Evolutionary conservation across 1,284 basidiomycete species (phyloP).

Genomic region (Cutaneotrichosporon daszewskae): DNA sequence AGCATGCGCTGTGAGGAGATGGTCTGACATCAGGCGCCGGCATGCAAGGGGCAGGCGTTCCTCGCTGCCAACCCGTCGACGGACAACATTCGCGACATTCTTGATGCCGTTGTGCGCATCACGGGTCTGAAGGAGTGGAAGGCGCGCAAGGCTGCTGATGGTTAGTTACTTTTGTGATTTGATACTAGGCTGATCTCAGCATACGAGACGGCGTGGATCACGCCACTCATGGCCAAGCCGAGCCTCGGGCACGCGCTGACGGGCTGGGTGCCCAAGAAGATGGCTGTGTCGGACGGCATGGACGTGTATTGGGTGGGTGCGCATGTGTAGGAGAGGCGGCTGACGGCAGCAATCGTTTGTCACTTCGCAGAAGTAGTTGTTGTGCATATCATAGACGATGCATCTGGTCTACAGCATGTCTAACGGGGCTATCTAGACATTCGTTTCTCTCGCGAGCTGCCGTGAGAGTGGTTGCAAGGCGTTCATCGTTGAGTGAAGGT

Average conservation of each 20-base stretch:
- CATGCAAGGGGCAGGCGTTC: slow-evolving; percentile 51
- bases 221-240: slow-evolving; percentile 37
- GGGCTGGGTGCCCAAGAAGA: slow-evolving; percentile 53
- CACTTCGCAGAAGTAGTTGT: too few relatives aligned
- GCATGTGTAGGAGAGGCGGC: too few relatives aligned
- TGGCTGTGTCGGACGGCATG: slow-evolving; percentile 51
- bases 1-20: too few relatives aligned
- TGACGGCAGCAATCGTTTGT: too few relatives aligned
- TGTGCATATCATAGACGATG: too few relatives aligned
- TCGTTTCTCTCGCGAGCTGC: too few relatives aligned
- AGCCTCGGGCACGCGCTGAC: slow-evolving; percentile 51
- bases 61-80: slow-evolving; percentile 51
- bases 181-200: slow-evolving; percentile 15
- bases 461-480: too few relatives aligned
- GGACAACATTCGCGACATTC: slow-evolving; percentile 51
- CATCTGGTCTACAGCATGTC: too few relatives aligned
- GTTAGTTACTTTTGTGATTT: neutral
- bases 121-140: slow-evolving; percentile 39
- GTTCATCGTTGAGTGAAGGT: too few relatives aligned
- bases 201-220: slow-evolving; percentile 36
- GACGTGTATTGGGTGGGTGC: slow-evolving; percentile 47
- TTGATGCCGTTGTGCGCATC: slow-evolving; percentile 49
- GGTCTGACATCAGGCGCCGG: slow-evolving; percentile 40
- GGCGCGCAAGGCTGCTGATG: slow-evolving; percentile 9
- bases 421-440: too few relatives aligned